These are phyloP conservation scores for Helichrysum umbraculigerum DNA, from an alignment of 129 eudicot genomes.

Conservation along the genomic window DNA sequence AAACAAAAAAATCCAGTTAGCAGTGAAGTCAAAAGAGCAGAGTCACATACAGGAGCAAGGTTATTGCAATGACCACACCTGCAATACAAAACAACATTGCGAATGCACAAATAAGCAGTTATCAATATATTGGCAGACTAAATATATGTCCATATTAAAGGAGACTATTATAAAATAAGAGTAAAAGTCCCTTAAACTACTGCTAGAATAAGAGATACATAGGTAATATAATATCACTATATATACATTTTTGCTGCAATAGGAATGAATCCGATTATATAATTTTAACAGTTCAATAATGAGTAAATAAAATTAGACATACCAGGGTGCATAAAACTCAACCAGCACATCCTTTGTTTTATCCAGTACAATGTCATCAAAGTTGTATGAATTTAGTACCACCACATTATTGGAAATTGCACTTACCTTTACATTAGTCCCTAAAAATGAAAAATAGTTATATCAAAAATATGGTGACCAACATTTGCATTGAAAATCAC, in stretches of 20 bases:
- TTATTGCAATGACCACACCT: slow-evolving; percentile 90
- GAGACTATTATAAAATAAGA: background rate
- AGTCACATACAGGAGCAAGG: slow-evolving; percentile 83
- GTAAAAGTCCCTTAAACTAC: background rate
- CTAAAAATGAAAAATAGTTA: slow-evolving; percentile 27
- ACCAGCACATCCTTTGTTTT: slow-evolving; percentile 76
- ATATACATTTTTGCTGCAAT: no score
- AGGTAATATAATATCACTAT: background rate
- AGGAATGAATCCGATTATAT: background rate
- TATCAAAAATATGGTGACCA: background rate
- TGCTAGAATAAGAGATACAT: background rate
- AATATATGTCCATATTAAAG: background rate
- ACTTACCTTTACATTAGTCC: slow-evolving; percentile 72
- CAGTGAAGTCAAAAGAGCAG: background rate
- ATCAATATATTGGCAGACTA: background rate
- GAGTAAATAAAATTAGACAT: background rate
- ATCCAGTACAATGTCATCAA: slow-evolving; percentile 69
- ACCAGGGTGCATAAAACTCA: slow-evolving; percentile 95
- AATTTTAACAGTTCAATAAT: background rate
- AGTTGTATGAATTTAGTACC: slow-evolving; percentile 60
- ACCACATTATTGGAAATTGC: slow-evolving; percentile 64
- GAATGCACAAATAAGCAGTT: background rate
- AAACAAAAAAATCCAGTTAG: background rate
- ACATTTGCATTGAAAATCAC: background rate
- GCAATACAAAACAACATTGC: slow-evolving; percentile 25